Percentiles rank a stretch among this genome's conserved stretches.
These are phyloP conservation scores for Acanthamoeba healyi DNA, from an alignment of 208 protist genomes.

Conservation along the genomic window DNA sequence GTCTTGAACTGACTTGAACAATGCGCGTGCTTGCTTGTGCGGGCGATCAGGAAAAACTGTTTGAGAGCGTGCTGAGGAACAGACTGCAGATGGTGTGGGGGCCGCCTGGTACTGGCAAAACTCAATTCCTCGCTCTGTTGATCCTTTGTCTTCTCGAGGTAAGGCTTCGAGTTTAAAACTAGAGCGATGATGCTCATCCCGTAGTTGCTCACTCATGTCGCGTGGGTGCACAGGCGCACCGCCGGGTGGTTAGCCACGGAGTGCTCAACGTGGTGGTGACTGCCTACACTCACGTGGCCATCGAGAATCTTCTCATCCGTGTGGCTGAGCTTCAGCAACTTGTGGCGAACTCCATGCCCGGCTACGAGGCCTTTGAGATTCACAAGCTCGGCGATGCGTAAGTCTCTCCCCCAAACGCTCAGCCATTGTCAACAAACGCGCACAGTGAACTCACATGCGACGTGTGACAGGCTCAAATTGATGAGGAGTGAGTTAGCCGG, in stretches of 20 bases:
- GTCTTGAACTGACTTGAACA: too few species aligned
- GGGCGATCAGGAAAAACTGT: background rate
- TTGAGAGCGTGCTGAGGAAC: conserved; percentile 1
- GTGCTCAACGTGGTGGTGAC: conserved; percentile 8
- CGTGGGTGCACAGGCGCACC: background rate
- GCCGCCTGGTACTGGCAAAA: background rate
- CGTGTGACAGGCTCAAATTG: background rate
- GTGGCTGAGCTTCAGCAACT: background rate
- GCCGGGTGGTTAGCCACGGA: background rate
- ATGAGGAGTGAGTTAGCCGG: background rate
- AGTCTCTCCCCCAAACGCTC: background rate
- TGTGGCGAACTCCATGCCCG: background rate
- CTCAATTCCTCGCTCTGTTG: background rate
- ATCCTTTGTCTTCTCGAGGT: conserved; percentile 1
- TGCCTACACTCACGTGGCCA: conserved; percentile 26
- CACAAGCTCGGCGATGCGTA: conserved; percentile 2
- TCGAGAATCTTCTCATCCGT: conserved; percentile 17
- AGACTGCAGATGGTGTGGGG: conserved; percentile 30
- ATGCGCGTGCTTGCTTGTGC: background rate
- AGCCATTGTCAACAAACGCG: background rate
- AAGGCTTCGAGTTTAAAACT: too few species aligned
- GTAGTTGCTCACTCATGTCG: too few species aligned
- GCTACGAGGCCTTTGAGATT: background rate
- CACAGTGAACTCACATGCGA: too few species aligned
- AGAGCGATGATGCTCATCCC: too few species aligned